A percentile compares a stretch with the other conserved stretches of the same genome.
These are phyloP conservation scores for Candida easanensis DNA, from an alignment of 805 yeast genomes.

Conservation along the genomic window DNA sequence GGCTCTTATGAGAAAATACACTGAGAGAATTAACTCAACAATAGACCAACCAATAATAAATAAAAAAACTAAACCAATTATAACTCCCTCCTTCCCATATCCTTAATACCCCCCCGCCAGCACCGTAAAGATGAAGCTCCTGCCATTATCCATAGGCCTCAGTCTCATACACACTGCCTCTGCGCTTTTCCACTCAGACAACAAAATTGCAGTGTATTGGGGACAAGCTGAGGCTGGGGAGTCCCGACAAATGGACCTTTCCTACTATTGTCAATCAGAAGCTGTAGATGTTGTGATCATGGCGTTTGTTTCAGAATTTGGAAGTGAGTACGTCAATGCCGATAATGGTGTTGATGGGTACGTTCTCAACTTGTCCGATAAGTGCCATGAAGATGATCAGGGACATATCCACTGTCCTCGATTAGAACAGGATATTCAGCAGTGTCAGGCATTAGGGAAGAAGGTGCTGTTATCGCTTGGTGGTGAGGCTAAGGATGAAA, in stretches of 20 bases:
- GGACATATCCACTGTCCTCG: slow-evolving; percentile 41
- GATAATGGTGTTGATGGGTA: slow-evolving; percentile 17
- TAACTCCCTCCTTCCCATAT: too few species aligned
- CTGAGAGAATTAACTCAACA: too few species aligned
- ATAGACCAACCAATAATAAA: too few species aligned
- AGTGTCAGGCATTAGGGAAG: slow-evolving; percentile 79
- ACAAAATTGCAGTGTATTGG: slow-evolving; percentile 63
- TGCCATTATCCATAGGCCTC: neutral
- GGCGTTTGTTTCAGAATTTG: slow-evolving; percentile 47
- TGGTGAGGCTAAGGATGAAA: slow-evolving; percentile 53
- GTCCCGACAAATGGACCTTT: slow-evolving; percentile 37
- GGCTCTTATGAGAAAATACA: too few species aligned
- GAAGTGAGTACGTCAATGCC: slow-evolving; percentile 7
- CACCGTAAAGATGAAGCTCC: neutral
- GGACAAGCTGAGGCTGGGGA: slow-evolving; percentile 62
- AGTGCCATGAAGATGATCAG: slow-evolving; percentile 36
- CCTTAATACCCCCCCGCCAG: neutral
- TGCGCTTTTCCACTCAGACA: slow-evolving; percentile 1
- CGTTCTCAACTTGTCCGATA: slow-evolving; percentile 54
- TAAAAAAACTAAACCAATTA: neutral
- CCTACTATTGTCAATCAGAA: slow-evolving; percentile 58
- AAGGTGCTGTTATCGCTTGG: slow-evolving; percentile 71
- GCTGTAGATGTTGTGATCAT: slow-evolving; percentile 71
- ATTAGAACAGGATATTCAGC: slow-evolving; percentile 64
- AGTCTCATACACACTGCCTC: neutral